Evolutionary conservation across 768 basidiomycete species (phyloP).

Genomic region (Rhizopogon vinicolor): DNA sequence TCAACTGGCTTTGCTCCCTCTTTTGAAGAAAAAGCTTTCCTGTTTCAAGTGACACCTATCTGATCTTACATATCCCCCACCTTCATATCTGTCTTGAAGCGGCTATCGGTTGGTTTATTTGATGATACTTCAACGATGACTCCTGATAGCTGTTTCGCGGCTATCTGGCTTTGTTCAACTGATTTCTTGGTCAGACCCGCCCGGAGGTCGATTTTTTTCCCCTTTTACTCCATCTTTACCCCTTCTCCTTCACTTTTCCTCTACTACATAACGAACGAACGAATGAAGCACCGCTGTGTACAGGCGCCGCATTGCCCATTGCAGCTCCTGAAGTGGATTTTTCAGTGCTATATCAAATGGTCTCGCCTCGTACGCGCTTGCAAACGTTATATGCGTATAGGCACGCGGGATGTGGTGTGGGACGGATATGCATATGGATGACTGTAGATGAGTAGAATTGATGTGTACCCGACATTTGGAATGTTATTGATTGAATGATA

Average conservation of each 20-base stretch:
- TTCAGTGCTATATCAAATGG: conserved; percentile 20
- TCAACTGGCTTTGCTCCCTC: too few relatives aligned
- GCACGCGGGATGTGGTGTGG: neutral
- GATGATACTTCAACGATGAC: too few relatives aligned
- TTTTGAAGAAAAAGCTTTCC: too few relatives aligned
- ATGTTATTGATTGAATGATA: too few relatives aligned
- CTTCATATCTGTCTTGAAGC: too few relatives aligned
- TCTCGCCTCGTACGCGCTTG: neutral
- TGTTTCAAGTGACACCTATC: too few relatives aligned
- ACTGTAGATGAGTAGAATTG: neutral
- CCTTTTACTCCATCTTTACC: neutral
- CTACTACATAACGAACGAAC: neutral
- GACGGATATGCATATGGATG: neutral
- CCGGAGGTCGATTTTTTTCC: too few relatives aligned
- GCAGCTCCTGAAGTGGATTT: conserved; percentile 29
- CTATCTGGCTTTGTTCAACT: neutral
- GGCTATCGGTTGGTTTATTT: too few relatives aligned
- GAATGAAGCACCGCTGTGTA: conserved; percentile 29
- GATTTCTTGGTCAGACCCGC: neutral
- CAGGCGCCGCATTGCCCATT: conserved; percentile 25
- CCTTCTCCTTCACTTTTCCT: neutral
- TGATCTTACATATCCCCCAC: too few relatives aligned
- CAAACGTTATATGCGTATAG: neutral
- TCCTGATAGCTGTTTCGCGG: too few relatives aligned
- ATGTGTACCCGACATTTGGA: too few relatives aligned